These are phyloP conservation scores for Hortiboletus campestris DNA, from an alignment of 768 basidiomycete species.

Conservation along the genomic window DNA sequence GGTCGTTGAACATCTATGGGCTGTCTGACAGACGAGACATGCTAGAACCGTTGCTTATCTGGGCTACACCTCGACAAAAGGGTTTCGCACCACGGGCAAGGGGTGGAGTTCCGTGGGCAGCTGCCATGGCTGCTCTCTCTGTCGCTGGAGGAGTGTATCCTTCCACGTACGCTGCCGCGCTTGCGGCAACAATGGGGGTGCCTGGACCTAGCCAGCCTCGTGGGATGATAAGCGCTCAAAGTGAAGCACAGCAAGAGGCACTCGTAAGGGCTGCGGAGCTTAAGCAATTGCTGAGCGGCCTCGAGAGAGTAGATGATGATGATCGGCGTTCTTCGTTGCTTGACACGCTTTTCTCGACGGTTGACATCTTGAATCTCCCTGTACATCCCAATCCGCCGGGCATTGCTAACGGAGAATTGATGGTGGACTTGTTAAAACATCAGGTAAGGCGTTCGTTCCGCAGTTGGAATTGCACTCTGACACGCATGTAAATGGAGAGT, in stretches of 20 bases:
- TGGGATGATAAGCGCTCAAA: conserved; percentile 16
- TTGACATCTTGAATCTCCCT: conserved; percentile 73
- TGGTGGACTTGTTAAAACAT: conserved; percentile 75
- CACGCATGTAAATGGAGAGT: conserved; percentile 40
- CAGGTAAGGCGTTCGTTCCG: conserved; percentile 48
- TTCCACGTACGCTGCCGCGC: conserved; percentile 13
- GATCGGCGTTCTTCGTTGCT: conserved; percentile 66
- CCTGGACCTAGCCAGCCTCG: conserved; percentile 19
- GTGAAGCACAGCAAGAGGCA: conserved; percentile 40
- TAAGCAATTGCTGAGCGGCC: conserved; percentile 54
- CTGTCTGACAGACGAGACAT: conserved; percentile 53
- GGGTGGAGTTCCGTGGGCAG: conserved; percentile 14
- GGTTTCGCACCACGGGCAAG: conserved; percentile 43
- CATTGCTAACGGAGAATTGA: conserved; percentile 58
- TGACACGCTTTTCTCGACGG: conserved; percentile 62
- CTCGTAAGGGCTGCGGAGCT: conserved; percentile 65
- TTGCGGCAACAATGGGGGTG: conserved; percentile 18
- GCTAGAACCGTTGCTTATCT: conserved; percentile 64
- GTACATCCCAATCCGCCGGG: conserved; percentile 72
- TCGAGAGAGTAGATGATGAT: conserved; percentile 81
- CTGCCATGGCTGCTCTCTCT: conserved; percentile 1
- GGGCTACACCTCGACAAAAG: conserved; percentile 71
- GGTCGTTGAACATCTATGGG: conserved; percentile 72
- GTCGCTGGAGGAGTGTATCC: conserved; percentile 16
- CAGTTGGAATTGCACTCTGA: not conserved